Conservation (phyloP, 1,139 yeast species). For the Suhomyces yuchorum region DNA sequence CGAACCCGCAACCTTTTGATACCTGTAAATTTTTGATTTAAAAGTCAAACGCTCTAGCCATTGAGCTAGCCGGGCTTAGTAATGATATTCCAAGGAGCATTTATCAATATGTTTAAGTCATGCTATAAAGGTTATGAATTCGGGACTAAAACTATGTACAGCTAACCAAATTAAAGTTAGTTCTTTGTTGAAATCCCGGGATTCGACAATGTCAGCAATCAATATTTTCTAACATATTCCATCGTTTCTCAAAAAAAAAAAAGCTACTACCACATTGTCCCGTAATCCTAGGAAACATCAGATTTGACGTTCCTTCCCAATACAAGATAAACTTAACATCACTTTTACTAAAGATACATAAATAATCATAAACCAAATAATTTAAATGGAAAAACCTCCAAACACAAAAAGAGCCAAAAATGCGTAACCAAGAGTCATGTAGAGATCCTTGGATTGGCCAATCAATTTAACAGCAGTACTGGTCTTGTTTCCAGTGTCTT, state of each 20-base stretch:
- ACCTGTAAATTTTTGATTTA: constrained; percentile 17
- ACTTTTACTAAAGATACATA: neutral
- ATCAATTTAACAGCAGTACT: constrained; percentile 7
- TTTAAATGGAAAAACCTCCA: constrained; percentile 9
- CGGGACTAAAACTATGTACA: no score
- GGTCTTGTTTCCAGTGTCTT: constrained; percentile 21
- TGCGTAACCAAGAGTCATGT: constrained; percentile 9
- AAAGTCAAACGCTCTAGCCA: constrained; percentile 52
- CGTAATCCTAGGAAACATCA: no score
- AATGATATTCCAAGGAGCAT: neutral
- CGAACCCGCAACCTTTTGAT: constrained; percentile 30
- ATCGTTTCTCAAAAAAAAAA: no score
- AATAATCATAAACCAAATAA: neutral
- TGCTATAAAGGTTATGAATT: no score
- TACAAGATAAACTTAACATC: neutral
- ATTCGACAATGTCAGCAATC: no score
- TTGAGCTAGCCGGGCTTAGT: constrained; percentile 42
- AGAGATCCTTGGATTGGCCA: constrained; percentile 5
- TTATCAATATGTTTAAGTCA: neutral
- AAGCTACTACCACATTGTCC: no score
- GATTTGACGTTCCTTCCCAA: no score
- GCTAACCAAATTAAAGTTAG: no score
- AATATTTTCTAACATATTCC: no score
- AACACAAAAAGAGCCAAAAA: constrained; percentile 9
- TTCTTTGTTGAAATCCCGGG: no score